Evolutionary conservation across 2,329 filamentous ascomycete genomes (phyloP), one percentile per base, ranked within the genome.

Genomic region (Pseudogymnoascus sp.): DNA sequence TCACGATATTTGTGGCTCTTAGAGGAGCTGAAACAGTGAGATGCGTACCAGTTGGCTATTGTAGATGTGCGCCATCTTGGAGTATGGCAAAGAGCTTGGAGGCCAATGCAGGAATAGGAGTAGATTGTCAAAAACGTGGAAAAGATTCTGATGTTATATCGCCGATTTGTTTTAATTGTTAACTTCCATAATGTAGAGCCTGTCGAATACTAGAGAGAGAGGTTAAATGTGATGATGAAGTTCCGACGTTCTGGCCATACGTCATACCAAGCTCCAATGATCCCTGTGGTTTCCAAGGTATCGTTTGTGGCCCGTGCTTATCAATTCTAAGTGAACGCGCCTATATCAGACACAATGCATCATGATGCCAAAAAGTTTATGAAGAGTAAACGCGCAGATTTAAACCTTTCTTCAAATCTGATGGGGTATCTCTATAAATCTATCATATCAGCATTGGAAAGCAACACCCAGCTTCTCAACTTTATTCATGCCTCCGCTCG

Each of bases 401-500:
- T 33, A 60, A 40, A 31, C 22, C 2, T 60, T 16, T 60, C 1
- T 38, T 38, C 31, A n/a, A 41, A 60, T 26, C 28, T 12, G 59
- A 38, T 38, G 33, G 56, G 59, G 59, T 60, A 60, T 60, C 59
- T 40, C 33, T 60, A 60, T 16, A 40, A 37, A 5, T 38, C 35
- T 41, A 62, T 62, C 35, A 12, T 63, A 43, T 78, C 72, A 95
- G 72, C 90, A 93, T 73, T 96, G 90, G 74, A 96, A 96, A 0
- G 88, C 88, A 16, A 96, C 86, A 0, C 89, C 89, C 3, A 83
- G 78, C 74, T 88, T 95, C 76, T 89, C 89, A 14, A 96, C 91
- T 69, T 90, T 84, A 71, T 89, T 96, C 61, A 84, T 84, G 2
- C 95, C 93, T n/a, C 89, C 88, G 4, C 91, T 89, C 4, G 93